These are phyloP conservation scores for Phytophthora cryptogea DNA, from an alignment of 352 stramenopile genomes.

Conservation along the genomic window DNA sequence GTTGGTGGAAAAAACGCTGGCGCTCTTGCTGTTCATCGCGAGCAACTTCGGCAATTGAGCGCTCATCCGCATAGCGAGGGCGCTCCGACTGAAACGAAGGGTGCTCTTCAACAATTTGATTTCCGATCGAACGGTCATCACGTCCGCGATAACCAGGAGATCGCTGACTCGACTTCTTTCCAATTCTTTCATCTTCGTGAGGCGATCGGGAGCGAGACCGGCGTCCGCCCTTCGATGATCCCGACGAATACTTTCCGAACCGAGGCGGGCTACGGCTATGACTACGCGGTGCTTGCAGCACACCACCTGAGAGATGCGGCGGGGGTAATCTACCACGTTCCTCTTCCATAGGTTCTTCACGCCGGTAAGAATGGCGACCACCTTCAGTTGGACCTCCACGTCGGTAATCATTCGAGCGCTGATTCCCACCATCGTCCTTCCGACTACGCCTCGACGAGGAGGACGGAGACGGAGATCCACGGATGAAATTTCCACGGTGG, in stretches of 20 bases:
- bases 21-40: slow-evolving; percentile 52
- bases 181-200: slow-evolving; percentile 28
- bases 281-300: slow-evolving; percentile 25
- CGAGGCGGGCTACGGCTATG: slow-evolving; percentile 35
- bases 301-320: slow-evolving; percentile 16
- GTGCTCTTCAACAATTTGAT: slow-evolving; percentile 24
- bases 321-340: slow-evolving; percentile 29
- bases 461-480: slow-evolving; percentile 23
- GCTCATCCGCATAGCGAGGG: slow-evolving; percentile 42
- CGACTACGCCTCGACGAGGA: slow-evolving; percentile 30
- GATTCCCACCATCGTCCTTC: slow-evolving; percentile 23
- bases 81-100: slow-evolving; percentile 25
- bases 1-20: slow-evolving; percentile 43
- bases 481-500: slow-evolving; percentile 16
- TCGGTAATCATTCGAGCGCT: slow-evolving; percentile 30
- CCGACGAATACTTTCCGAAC: slow-evolving; percentile 31
- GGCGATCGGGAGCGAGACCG: slow-evolving; percentile 33
- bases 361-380: slow-evolving; percentile 24
- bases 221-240: slow-evolving; percentile 17
- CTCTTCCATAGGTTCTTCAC: slow-evolving; percentile 22
- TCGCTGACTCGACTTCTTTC: slow-evolving; percentile 19
- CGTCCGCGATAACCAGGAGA: slow-evolving; percentile 31
- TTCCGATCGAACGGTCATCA: slow-evolving; percentile 30
- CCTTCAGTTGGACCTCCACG: slow-evolving; percentile 25
- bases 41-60: slow-evolving; percentile 57